These are phyloP conservation scores for Pseudogymnoascus destructans DNA, from an alignment of 2,329 filamentous ascomycete genomes.

Conservation along the genomic window DNA sequence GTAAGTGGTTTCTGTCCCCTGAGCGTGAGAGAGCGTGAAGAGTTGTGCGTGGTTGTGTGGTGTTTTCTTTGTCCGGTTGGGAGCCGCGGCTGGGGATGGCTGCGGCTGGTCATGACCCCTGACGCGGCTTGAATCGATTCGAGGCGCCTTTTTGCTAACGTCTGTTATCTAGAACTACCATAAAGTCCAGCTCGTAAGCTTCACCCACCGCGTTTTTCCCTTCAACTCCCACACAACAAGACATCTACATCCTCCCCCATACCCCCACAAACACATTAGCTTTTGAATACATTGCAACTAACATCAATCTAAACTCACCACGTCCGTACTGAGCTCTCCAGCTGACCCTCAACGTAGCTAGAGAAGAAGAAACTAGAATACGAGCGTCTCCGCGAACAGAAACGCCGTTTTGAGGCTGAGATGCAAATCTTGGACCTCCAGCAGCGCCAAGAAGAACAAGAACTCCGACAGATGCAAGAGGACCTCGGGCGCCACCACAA, in stretches of 20 bases:
- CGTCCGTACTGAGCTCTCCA: conserved; percentile 3
- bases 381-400: conserved; percentile 80
- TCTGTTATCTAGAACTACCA: conserved; percentile 43
- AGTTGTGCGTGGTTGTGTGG: neutral
- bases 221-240: neutral
- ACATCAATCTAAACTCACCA: neutral
- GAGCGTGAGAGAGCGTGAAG: neutral
- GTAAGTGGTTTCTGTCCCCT: conserved; percentile 18
- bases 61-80: neutral
- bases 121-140: neutral
- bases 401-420: conserved; percentile 78
- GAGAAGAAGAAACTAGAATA: conserved; percentile 91
- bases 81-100: neutral
- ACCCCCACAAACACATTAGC: neutral
- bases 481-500: conserved; percentile 48
- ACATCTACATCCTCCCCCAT: neutral
- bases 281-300: neutral
- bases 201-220: conserved; percentile 15
- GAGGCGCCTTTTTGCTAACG: conserved; percentile 16
- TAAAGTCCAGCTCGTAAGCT: conserved; percentile 64
- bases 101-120: neutral
- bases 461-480: conserved; percentile 73
- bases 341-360: conserved; percentile 46
- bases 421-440: conserved; percentile 83
- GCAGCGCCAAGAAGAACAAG: conserved; percentile 68